These are phyloP conservation scores for Septoria linicola DNA, from an alignment of 2,329 filamentous ascomycete species.

Conservation along the genomic window DNA sequence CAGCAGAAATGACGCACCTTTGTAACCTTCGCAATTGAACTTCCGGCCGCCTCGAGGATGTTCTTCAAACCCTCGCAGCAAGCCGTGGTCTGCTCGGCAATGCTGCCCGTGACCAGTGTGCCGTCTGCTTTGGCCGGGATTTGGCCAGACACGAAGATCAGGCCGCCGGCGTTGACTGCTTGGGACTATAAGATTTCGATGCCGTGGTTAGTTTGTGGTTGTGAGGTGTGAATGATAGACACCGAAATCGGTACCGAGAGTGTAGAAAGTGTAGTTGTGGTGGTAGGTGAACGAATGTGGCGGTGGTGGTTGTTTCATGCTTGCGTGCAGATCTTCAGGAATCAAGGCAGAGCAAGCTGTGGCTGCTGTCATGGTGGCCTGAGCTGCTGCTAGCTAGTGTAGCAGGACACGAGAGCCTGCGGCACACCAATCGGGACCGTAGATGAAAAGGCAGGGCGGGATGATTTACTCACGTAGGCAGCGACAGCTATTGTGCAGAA, in stretches of 20 bases:
- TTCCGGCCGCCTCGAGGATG: constrained; percentile 79
- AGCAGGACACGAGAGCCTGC: too few relatives aligned
- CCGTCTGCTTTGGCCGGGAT: constrained; percentile 69
- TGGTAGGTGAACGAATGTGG: too few relatives aligned
- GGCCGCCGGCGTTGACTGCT: constrained; percentile 67
- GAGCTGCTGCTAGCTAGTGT: too few relatives aligned
- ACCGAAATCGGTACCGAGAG: constrained; percentile 2
- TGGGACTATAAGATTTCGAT: constrained; percentile 48
- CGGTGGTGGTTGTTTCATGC: too few relatives aligned
- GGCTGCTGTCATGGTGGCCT: too few relatives aligned
- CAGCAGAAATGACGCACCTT: constrained; percentile 63
- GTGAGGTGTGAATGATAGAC: not conserved
- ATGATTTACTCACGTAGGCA: constrained; percentile 42
- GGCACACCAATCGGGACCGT: too few relatives aligned
- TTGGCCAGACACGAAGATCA: constrained; percentile 70
- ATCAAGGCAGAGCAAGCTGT: not conserved
- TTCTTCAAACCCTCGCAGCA: constrained; percentile 79
- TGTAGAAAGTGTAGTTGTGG: too few relatives aligned
- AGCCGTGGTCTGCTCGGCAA: constrained; percentile 67
- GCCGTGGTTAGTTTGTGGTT: not conserved
- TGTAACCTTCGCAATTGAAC: constrained; percentile 74
- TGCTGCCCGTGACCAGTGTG: constrained; percentile 61
- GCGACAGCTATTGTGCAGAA: constrained; percentile 40
- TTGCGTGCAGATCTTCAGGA: not conserved
- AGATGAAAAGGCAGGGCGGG: too few relatives aligned